phyloP scores from a whole-genome alignment of 2,329 filamentous ascomycete species.

The Capronia coronata region DNA sequence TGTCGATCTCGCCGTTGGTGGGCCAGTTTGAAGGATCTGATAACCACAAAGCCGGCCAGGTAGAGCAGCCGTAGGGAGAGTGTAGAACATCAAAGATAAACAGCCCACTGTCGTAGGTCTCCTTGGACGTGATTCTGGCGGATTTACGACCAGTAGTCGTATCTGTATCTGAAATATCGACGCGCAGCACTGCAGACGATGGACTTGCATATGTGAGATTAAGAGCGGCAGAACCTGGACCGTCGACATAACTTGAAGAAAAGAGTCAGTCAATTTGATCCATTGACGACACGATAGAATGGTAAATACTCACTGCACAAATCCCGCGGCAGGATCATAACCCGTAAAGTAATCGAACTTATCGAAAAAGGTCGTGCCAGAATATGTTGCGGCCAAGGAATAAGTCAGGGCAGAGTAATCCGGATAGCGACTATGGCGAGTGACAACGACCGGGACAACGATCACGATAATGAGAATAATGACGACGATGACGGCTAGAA shows the following conservation, averaged over 20 bases:
- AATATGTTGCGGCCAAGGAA: constrained; percentile 38
- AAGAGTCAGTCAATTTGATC: neutral
- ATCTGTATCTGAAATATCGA: constrained; percentile 55
- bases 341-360: constrained; percentile 42
- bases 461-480: constrained; percentile 46
- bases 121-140: constrained; percentile 65
- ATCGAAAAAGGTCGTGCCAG: constrained; percentile 40
- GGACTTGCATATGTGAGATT: constrained; percentile 58
- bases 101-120: constrained; percentile 57
- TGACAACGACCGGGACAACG: constrained; percentile 39
- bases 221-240: constrained; percentile 30
- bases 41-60: constrained; percentile 62
- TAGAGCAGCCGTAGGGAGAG: constrained; percentile 66
- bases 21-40: constrained; percentile 50
- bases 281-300: no score
- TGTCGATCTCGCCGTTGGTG: constrained; percentile 44
- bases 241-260: constrained; percentile 37
- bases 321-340: constrained; percentile 41
- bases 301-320: constrained; percentile 45
- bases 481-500: constrained; percentile 36
- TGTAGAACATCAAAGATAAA: constrained; percentile 68
- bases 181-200: constrained; percentile 52
- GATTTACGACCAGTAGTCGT: constrained; percentile 58
- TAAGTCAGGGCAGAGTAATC: constrained; percentile 41
- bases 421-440: constrained; percentile 38